A percentile compares a stretch with the other conserved stretches of the same genome.
Evolutionary conservation across 176 grass and related monocot species (phyloP).

Genomic region (Aechmea fasciata): DNA sequence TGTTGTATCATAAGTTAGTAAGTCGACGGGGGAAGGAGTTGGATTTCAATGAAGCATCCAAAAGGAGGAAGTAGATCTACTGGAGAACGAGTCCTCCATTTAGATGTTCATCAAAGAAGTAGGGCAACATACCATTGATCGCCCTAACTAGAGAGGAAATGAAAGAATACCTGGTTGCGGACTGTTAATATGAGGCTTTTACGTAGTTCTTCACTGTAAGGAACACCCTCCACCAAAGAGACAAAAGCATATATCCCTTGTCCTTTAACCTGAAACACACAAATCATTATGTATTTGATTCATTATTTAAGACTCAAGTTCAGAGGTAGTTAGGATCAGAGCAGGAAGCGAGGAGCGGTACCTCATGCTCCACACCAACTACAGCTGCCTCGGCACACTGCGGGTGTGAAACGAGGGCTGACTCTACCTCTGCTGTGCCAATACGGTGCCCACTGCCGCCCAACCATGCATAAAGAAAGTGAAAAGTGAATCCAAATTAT

Average conservation of each 20-base stretch:
- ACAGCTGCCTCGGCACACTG: slow-evolving; percentile 89
- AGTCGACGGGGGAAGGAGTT: too few relatives aligned
- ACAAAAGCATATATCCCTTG: slow-evolving; percentile 97
- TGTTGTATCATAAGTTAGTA: too few relatives aligned
- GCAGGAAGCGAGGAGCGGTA: slow-evolving; percentile 12
- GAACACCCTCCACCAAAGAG: slow-evolving; percentile 76
- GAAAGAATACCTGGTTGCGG: slow-evolving; percentile 62
- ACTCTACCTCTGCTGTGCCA: slow-evolving; percentile 95
- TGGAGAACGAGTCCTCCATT: too few relatives aligned
- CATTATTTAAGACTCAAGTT: slow-evolving; percentile 3
- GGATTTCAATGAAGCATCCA: too few relatives aligned
- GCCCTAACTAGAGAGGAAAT: neutral
- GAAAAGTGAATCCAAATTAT: neutral
- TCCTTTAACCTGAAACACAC: slow-evolving; percentile 71
- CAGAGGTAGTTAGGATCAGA: neutral
- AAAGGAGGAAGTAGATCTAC: too few relatives aligned
- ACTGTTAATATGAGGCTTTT: slow-evolving; percentile 73
- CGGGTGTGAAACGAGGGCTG: slow-evolving; percentile 85
- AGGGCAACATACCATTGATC: neutral
- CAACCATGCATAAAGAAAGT: slow-evolving; percentile 3
- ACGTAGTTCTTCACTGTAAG: slow-evolving; percentile 74
- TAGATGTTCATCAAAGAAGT: too few relatives aligned
- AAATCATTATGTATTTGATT: neutral
- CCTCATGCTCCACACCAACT: slow-evolving; percentile 97
- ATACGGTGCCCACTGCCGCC: slow-evolving; percentile 74